These are phyloP conservation scores for Persicaria tinctoria DNA, from an alignment of 148 eudicot species.

Conservation along the genomic window DNA sequence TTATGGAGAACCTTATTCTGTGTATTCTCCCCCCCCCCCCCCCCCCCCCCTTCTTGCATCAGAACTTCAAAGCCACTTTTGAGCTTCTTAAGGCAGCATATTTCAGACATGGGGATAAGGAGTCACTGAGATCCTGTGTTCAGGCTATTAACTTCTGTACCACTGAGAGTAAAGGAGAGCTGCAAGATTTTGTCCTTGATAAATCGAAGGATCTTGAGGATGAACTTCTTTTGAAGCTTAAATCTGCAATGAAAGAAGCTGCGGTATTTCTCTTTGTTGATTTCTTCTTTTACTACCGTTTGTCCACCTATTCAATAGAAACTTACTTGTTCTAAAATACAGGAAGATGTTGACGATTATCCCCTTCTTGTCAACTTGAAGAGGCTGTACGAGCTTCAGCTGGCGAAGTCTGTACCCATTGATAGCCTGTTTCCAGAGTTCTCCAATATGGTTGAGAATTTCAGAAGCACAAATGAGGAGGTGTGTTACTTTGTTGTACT, in stretches of 20 bases:
- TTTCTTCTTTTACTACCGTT: neutral
- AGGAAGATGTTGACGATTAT: constrained; percentile 91
- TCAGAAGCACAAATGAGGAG: constrained; percentile 76
- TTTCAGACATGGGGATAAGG: constrained; percentile 88
- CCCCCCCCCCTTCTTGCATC: constrained; percentile 15
- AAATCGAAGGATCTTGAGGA: constrained; percentile 78
- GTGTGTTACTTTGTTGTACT: constrained; percentile 26
- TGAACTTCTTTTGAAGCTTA: constrained; percentile 63
- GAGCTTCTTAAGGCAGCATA: constrained; percentile 80
- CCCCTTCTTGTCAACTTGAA: constrained; percentile 81
- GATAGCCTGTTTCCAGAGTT: constrained; percentile 66
- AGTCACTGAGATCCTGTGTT: constrained; percentile 78
- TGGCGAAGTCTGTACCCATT: constrained; percentile 52
- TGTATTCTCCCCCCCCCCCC: neutral
- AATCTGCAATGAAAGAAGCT: constrained; percentile 73
- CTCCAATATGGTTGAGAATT: constrained; percentile 45
- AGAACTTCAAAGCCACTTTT: constrained; percentile 70
- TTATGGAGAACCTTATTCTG: constrained; percentile 4
- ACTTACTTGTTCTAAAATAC: constrained; percentile 18
- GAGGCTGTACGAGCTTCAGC: constrained; percentile 89
- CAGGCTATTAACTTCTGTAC: constrained; percentile 66
- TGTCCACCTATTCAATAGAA: constrained; percentile 8
- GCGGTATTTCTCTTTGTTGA: constrained; percentile 33
- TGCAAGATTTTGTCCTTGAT: constrained; percentile 77
- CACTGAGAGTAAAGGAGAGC: constrained; percentile 71